Conservation (phyloP, 495 filamentous ascomycete genomes). For the Daldinia concentrica region DNA sequence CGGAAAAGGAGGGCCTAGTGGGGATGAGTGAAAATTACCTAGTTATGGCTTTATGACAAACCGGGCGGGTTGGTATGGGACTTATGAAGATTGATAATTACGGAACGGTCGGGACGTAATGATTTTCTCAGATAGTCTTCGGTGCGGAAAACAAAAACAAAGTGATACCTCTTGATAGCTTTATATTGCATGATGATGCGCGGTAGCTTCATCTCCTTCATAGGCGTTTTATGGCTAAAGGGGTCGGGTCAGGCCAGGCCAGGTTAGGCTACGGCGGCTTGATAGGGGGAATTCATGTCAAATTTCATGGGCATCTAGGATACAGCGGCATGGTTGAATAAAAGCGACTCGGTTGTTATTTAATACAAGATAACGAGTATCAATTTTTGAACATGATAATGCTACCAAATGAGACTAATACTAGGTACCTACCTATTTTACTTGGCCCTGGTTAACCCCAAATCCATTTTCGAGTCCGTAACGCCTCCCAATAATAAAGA, state of each 20-base stretch:
- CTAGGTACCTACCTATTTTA: no score
- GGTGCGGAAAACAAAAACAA: conserved; percentile 32
- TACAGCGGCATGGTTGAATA: neutral
- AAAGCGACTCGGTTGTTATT: neutral
- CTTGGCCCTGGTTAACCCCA: neutral
- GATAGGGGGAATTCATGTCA: conserved; percentile 28
- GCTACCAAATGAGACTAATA: neutral
- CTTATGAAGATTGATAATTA: neutral
- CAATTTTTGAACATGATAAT: neutral
- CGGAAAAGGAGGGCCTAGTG: neutral
- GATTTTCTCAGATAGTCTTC: conserved; percentile 34
- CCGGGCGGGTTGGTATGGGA: neutral
- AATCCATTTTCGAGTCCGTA: conserved; percentile 35
- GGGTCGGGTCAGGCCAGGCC: conserved; percentile 31
- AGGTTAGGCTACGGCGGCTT: neutral
- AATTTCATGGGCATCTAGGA: conserved; percentile 16
- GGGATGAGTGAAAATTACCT: neutral
- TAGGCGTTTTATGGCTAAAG: conserved; percentile 42
- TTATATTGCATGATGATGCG: conserved; percentile 30
- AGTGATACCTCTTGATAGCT: conserved; percentile 39
- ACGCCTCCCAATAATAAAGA: conserved; percentile 27
- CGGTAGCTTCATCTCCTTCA: conserved; percentile 27
- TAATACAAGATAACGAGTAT: neutral
- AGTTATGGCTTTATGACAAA: neutral
- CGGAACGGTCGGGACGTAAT: conserved; percentile 12